Conservation (phyloP, 2,329 filamentous ascomycete species). For the Clonostachys chloroleuca region DNA sequence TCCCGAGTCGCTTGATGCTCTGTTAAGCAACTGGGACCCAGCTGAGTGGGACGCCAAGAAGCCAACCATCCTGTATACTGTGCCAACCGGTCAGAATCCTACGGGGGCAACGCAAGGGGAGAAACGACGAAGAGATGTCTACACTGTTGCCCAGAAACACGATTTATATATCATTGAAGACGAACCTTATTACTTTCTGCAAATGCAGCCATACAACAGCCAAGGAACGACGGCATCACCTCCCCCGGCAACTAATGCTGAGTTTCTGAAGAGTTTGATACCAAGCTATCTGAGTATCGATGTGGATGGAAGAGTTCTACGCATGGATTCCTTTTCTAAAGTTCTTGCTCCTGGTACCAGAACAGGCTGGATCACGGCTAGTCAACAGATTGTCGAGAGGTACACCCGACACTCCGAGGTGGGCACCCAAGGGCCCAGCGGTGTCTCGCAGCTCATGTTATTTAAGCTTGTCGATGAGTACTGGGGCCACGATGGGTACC, state of each 20-base stretch:
- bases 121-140: conserved; percentile 62
- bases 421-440: conserved; percentile 73
- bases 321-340: conserved; percentile 85
- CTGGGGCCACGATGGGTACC: conserved; percentile 85
- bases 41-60: conserved; percentile 48
- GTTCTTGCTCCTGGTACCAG: conserved; percentile 74
- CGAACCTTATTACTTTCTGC: conserved; percentile 84
- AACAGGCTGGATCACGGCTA: conserved; percentile 78
- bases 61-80: conserved; percentile 65
- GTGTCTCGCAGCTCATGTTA: conserved; percentile 71
- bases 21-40: conserved; percentile 60
- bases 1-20: conserved; percentile 46
- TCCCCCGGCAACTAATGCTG: no score
- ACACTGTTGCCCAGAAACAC: conserved; percentile 70
- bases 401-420: conserved; percentile 74
- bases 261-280: conserved; percentile 51
- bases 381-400: conserved; percentile 71
- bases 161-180: conserved; percentile 80
- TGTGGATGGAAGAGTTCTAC: conserved; percentile 74
- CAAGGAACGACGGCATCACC: not conserved
- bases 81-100: conserved; percentile 71
- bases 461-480: conserved; percentile 73
- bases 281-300: conserved; percentile 73
- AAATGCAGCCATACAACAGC: conserved; percentile 21
- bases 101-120: conserved; percentile 65